phyloP scores from a whole-genome alignment of 2,329 filamentous ascomycete species.

The Whalleya microplaca region DNA sequence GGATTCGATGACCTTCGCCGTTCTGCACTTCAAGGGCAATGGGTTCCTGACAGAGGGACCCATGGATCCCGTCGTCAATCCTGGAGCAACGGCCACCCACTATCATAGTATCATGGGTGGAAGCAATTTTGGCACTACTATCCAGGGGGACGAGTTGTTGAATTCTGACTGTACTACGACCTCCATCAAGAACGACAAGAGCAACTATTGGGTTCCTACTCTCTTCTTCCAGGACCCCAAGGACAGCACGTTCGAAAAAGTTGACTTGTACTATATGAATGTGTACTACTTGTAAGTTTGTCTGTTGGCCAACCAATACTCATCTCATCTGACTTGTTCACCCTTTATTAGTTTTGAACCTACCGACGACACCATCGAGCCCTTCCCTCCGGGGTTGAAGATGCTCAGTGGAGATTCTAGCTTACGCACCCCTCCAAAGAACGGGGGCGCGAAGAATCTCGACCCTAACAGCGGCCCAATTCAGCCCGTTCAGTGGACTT shows the following conservation, averaged over 20 bases:
- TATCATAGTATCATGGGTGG: slow-evolving; percentile 74
- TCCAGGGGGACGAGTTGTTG: slow-evolving; percentile 62
- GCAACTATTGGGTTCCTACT: slow-evolving; percentile 77
- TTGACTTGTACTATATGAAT: slow-evolving; percentile 73
- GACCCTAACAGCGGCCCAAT: slow-evolving; percentile 56
- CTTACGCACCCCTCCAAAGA: slow-evolving; percentile 59
- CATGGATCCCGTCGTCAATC: slow-evolving; percentile 69
- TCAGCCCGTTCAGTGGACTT: slow-evolving; percentile 62
- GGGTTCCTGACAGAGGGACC: slow-evolving; percentile 63
- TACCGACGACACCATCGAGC: slow-evolving; percentile 66
- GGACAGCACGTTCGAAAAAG: slow-evolving; percentile 64
- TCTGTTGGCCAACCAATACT: background rate
- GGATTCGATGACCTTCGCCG: slow-evolving; percentile 61
- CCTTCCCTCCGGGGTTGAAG: slow-evolving; percentile 72
- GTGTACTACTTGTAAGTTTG: slow-evolving; percentile 70
- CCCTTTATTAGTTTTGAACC: slow-evolving; percentile 55
- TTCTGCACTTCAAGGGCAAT: slow-evolving; percentile 71
- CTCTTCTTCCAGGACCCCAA: slow-evolving; percentile 69
- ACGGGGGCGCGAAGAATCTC: slow-evolving; percentile 53
- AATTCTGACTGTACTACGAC: slow-evolving; percentile 73
- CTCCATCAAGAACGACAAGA: slow-evolving; percentile 68
- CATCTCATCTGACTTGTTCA: background rate
- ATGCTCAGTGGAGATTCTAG: slow-evolving; percentile 70
- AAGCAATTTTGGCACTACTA: slow-evolving; percentile 65
- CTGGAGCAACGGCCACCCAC: slow-evolving; percentile 62